Percentiles rank a stretch among this genome's conserved stretches.
These are phyloP conservation scores for Dissophora ornata DNA, from an alignment of 192 early-diverging fungal genomes.

Conservation along the genomic window DNA sequence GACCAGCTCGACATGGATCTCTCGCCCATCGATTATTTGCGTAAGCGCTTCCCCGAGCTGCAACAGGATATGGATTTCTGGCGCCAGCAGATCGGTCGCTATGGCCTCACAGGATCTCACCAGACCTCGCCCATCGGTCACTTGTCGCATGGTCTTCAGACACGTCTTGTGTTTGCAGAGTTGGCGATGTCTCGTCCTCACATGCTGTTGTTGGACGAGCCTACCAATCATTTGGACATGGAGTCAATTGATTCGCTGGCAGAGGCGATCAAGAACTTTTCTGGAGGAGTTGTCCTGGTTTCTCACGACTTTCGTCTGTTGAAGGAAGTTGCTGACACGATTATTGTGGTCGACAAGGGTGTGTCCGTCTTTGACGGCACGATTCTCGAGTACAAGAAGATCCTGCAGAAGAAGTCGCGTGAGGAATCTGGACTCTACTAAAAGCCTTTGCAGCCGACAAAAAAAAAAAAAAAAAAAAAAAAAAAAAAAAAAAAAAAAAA, in stretches of 20 bases:
- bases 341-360: constrained; percentile 88
- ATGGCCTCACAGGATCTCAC: constrained; percentile 92
- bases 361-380: constrained; percentile 83
- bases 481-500: no score
- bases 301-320: constrained; percentile 99
- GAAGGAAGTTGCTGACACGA: constrained; percentile 93
- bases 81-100: constrained; percentile 93
- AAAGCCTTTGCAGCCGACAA: no score
- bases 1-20: constrained; percentile 93
- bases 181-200: constrained; percentile 90
- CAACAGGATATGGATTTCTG: constrained; percentile 90
- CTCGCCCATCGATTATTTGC: constrained; percentile 93
- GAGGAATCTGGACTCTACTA: constrained; percentile 10
- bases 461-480: no score
- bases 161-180: constrained; percentile 96
- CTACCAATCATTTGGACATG: constrained; percentile 96
- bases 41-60: constrained; percentile 82
- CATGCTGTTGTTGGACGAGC: constrained; percentile 98
- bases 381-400: constrained; percentile 93
- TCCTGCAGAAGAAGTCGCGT: constrained; percentile 64
- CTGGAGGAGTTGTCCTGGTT: constrained; percentile 98
- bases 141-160: constrained; percentile 94
- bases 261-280: constrained; percentile 95
- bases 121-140: constrained; percentile 91
- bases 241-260: constrained; percentile 96